Percentiles rank a stretch among this genome's conserved stretches.
Evolutionary conservation across 257 asterid species (phyloP).

Genomic region (Solanum pinnatisectum): DNA sequence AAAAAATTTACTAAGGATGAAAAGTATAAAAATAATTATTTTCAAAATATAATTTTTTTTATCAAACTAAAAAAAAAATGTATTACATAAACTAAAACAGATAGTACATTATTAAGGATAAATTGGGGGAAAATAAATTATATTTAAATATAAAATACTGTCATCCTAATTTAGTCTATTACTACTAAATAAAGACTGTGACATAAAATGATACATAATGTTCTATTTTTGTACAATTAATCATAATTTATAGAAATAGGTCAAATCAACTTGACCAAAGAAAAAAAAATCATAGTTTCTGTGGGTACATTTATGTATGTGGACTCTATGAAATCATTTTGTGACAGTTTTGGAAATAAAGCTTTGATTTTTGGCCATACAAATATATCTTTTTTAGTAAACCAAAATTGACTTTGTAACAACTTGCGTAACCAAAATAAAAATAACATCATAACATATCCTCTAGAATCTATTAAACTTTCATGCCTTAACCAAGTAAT

Average conservation of each 20-base stretch:
- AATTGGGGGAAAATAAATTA: background rate
- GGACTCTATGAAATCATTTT: background rate
- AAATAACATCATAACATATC: slow-evolving; percentile 13
- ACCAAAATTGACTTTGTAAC: slow-evolving; percentile 21
- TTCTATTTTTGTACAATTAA: background rate
- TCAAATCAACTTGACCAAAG: background rate
- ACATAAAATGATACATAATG: background rate
- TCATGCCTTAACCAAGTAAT: background rate
- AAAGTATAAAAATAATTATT: background rate
- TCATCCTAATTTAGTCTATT: background rate
- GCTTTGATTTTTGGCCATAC: slow-evolving; percentile 24
- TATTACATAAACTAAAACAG: background rate
- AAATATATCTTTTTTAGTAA: slow-evolving; percentile 3
- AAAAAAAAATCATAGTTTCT: background rate
- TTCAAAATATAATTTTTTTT: background rate
- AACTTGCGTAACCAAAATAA: background rate
- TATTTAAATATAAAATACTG: background rate
- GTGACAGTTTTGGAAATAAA: background rate
- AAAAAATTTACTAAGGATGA: background rate
- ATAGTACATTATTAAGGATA: background rate
- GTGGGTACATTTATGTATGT: background rate
- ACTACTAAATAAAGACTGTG: background rate
- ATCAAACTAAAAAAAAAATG: background rate
- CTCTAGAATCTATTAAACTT: slow-evolving; percentile 15
- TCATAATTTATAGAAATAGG: background rate